Evolutionary conservation across 768 basidiomycete genomes (phyloP).

Genomic region (Boletus coccyginus): DNA sequence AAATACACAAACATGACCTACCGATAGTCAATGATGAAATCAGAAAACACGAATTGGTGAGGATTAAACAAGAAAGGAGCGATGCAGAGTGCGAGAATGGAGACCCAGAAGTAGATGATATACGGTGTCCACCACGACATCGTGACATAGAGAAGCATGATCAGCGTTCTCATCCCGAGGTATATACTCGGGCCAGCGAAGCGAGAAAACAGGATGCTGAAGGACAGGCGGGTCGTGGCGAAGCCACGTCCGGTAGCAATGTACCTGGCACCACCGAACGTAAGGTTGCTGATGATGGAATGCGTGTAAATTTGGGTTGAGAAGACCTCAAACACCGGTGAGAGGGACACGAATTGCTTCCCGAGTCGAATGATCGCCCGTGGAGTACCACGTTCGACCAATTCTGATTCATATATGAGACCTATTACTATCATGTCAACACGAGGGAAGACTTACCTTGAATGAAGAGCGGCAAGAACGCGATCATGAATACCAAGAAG

Average conservation of each 20-base stretch:
- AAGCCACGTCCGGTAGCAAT: slow-evolving; percentile 99
- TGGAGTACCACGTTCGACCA: slow-evolving; percentile 92
- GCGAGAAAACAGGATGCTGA: slow-evolving; percentile 94
- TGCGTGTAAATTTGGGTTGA: slow-evolving; percentile 98
- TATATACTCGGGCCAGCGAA: slow-evolving; percentile 99
- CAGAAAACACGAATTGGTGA: slow-evolving; percentile 97
- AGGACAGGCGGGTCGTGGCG: slow-evolving; percentile 92
- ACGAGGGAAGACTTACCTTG: slow-evolving; percentile 59
- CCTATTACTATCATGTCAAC: slow-evolving; percentile 13
- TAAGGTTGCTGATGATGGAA: slow-evolving; percentile 95
- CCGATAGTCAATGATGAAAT: slow-evolving; percentile 96
- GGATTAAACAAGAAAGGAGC: slow-evolving; percentile 99
- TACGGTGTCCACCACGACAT: slow-evolving; percentile 89
- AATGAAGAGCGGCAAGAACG: slow-evolving; percentile 91
- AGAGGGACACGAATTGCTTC: slow-evolving; percentile 93
- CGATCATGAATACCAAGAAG: slow-evolving; percentile 97
- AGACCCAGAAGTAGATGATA: slow-evolving; percentile 97
- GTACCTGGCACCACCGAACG: slow-evolving; percentile 96
- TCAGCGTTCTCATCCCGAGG: slow-evolving; percentile 88
- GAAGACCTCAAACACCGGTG: slow-evolving; percentile 97
- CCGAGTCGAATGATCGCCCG: slow-evolving; percentile 88
- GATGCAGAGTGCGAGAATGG: slow-evolving; percentile 86
- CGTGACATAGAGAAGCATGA: slow-evolving; percentile 93
- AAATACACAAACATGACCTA: slow-evolving; percentile 31
- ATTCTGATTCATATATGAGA: slow-evolving; percentile 49